Percentiles rank a stretch among this genome's conserved stretches.
Conservation (phyloP, 352 stramenopile species). For the Phytophthora syringae region DNA sequence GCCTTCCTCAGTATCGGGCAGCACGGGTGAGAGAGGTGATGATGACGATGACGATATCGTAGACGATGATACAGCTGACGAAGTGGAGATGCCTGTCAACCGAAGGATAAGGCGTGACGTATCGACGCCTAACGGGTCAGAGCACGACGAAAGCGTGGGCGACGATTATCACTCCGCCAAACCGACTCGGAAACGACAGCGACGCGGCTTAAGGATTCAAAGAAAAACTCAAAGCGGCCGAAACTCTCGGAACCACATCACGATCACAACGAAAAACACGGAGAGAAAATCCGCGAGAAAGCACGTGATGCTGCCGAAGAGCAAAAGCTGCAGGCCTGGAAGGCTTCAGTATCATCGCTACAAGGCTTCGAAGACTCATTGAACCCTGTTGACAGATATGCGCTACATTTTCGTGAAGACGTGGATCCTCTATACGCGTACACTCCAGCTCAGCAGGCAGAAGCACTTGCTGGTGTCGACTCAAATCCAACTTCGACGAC, state of each 20-base stretch:
- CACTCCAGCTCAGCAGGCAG: slow-evolving; percentile 41
- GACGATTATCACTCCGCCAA: slow-evolving; percentile 40
- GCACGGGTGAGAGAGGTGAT: slow-evolving; percentile 52
- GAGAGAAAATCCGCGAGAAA: slow-evolving; percentile 77
- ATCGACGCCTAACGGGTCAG: slow-evolving; percentile 20
- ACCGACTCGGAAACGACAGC: slow-evolving; percentile 30
- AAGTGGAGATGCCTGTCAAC: slow-evolving; percentile 18
- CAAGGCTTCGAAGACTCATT: slow-evolving; percentile 93
- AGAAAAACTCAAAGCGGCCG: slow-evolving; percentile 38
- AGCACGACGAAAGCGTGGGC: slow-evolving; percentile 49
- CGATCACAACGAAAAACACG: slow-evolving; percentile 25
- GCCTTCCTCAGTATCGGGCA: slow-evolving; percentile 46
- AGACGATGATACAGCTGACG: slow-evolving; percentile 23
- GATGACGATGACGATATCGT: slow-evolving; percentile 44
- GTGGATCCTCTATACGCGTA: slow-evolving; percentile 90
- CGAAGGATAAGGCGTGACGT: slow-evolving; percentile 1
- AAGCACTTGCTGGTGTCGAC: slow-evolving; percentile 33
- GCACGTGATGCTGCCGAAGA: slow-evolving; percentile 93
- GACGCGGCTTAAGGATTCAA: slow-evolving; percentile 22
- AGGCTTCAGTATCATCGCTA: slow-evolving; percentile 75
- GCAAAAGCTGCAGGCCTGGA: slow-evolving; percentile 92
- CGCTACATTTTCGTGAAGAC: slow-evolving; percentile 91
- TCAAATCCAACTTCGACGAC: slow-evolving; percentile 22
- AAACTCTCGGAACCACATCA: slow-evolving; percentile 26
- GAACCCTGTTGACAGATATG: slow-evolving; percentile 94